These are phyloP conservation scores for Phaeophleospora eucalypticola DNA, from an alignment of 2,329 filamentous ascomycete species.

Conservation along the genomic window DNA sequence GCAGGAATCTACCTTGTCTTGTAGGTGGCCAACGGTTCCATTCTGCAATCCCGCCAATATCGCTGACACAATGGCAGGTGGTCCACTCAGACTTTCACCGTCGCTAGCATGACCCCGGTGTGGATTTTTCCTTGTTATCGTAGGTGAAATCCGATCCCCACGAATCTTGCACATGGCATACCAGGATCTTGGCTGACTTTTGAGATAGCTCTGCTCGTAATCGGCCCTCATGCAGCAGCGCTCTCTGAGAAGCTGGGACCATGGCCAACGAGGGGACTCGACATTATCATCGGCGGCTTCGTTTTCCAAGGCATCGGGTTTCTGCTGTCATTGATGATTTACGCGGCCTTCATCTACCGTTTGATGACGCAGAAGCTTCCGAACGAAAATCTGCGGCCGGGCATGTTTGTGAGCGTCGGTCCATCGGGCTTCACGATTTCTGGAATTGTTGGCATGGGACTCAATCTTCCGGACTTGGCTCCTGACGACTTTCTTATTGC, in stretches of 20 bases:
- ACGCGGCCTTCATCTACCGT: conserved; percentile 77
- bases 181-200: neutral
- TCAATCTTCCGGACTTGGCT: conserved; percentile 47
- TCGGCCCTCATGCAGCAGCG: conserved; percentile 67
- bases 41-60: conserved; percentile 17
- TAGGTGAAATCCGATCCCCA: neutral
- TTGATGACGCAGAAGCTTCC: conserved; percentile 86
- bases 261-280: conserved; percentile 40
- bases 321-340: conserved; percentile 70
- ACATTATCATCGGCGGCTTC: conserved; percentile 56
- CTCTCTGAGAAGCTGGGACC: conserved; percentile 46
- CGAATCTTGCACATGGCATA: neutral
- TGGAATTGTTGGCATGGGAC: conserved; percentile 57
- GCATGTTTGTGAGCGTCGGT: conserved; percentile 81
- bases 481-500: conserved; percentile 52
- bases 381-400: conserved; percentile 68
- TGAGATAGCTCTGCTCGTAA: conserved; percentile 58
- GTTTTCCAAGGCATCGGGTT: conserved; percentile 63
- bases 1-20: conserved; percentile 70
- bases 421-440: conserved; percentile 67
- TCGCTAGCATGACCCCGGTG: conserved; percentile 79
- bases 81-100: conserved; percentile 64
- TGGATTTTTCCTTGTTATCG: conserved; percentile 85
- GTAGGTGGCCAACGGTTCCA: conserved; percentile 43
- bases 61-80: conserved; percentile 42